Conservation (phyloP, 768 basidiomycete genomes). For the Rhodosporidiobolus odoratus region DNA sequence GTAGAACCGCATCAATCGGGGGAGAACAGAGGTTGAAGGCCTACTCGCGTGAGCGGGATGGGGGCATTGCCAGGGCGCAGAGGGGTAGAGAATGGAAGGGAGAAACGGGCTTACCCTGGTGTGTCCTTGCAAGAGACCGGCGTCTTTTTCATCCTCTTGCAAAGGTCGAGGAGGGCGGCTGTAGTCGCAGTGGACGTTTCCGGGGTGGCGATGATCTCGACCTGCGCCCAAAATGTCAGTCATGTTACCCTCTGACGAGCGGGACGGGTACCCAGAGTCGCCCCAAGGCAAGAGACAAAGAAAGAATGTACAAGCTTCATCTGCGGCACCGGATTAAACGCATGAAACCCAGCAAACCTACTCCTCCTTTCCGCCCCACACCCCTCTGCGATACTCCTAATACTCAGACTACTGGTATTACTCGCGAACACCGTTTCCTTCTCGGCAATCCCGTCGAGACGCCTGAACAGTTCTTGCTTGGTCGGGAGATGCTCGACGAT, state of each 20-base stretch:
- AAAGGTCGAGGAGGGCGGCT: constrained; percentile 46
- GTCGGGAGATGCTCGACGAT: constrained; percentile 51
- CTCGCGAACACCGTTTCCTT: constrained; percentile 48
- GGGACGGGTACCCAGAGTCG: background rate
- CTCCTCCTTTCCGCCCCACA: constrained; percentile 41
- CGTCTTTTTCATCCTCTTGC: constrained; percentile 47
- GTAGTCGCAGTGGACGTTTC: constrained; percentile 47
- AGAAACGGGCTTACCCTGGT: constrained; percentile 44
- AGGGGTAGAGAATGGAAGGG: background rate
- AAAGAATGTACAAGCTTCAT: constrained; percentile 45
- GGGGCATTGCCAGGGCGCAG: background rate
- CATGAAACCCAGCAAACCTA: constrained; percentile 49
- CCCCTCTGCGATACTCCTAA: constrained; percentile 48
- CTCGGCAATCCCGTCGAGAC: constrained; percentile 47
- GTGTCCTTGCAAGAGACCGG: constrained; percentile 51
- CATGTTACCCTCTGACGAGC: constrained; percentile 36
- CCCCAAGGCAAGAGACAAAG: background rate
- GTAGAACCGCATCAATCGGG: background rate
- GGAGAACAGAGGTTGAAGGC: background rate
- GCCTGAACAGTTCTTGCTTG: constrained; percentile 49
- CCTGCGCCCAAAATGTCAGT: constrained; percentile 18
- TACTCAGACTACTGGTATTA: constrained; percentile 49
- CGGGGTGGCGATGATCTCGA: constrained; percentile 49
- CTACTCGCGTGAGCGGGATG: background rate
- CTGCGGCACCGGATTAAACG: constrained; percentile 49